Base-by-base conservation (phyloP, 192 early-diverging fungal species). In the Dissophora ornata region DNA sequence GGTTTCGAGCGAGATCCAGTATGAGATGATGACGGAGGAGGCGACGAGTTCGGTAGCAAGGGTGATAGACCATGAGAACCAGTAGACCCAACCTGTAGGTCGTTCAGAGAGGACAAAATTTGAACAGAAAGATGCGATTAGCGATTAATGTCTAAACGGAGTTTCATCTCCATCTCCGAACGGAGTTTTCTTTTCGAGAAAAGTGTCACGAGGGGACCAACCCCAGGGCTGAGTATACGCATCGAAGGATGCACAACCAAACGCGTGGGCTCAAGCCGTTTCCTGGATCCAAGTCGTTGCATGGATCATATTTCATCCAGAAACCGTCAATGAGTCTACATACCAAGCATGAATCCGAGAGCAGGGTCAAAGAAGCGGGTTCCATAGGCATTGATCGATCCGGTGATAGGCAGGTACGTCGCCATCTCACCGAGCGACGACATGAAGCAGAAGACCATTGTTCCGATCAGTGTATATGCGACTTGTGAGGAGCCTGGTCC, bases 371-470 rank as follows among this genome's bases (percentile, higher is more conserved):
- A 84, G 57, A 94, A 95, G 24, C 92, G 89, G 19, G 87, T 73
- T 7, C 85, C 90, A 70, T 89, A 90, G 13, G 88, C 85, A 59
- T 88, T 92, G 73, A 95, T 93, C 2, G 92, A 86, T 47, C 93
- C 95, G 0, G 92, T 84, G 2, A 92, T 88, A 22, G 95, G 93
- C 38, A 97, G 87, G 42, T 89, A 88, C 0, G 95, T 90, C 4
- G 92, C 90, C 91, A 97, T 91, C 71, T 97, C 95, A 62, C 92
- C 95, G 59, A 97, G 82, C 66, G 90, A 92, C 11, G 88, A 93
- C 82, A 91, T 88, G 51, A 92, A 82, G 64, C 89, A 91, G 54
- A 83, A 92, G 24, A 92, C 89, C 80, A 92, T 88, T 6, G 85
- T 81, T 18, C 91, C 91, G 30, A 87, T 87, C 9, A 77, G 28